Base-by-base conservation (phyloP, 306 rosid genomes). In the Ammopiptanthus mongolicus region DNA sequence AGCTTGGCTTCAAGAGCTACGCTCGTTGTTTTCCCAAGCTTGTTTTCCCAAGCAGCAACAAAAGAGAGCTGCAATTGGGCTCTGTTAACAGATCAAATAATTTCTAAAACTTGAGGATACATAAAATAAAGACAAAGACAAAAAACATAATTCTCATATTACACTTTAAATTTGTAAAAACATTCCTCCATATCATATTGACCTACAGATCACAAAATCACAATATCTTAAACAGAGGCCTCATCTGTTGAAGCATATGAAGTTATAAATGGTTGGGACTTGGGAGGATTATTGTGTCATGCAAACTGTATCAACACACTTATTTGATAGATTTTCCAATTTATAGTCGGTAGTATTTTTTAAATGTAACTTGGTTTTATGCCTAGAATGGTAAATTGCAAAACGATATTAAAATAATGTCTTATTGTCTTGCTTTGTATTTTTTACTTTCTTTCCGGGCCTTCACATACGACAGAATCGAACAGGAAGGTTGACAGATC, bases 31-130 rank as follows among this genome's bases (percentile, higher is more conserved):
- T n/a, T n/a, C n/a, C n/a, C n/a, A n/a, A n/a, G 98, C 97, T 76
- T 88, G 84, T 91, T 96, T 84, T 96, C 99, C 98, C 98, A 96
- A 57, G 99, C 96, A 74, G 60, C 50, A n/a, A 90, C 86, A 66
- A 77, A 41, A 60, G 98, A 89, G 22, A 92, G 82, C 37, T 86
- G 86, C 84, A 85, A 90, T 29, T 90, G 86, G 5, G 98, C 97
- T 84, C 99, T 96, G 88, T 86, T 71, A 62, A 78, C 74, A 69
- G 11, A 79, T 47, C 22, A 68, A 62, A 36, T 1, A 39, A 55
- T 67, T 52, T 47, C 5, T 37, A 5, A 41, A 15, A 22, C 39
- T 22, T 17, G 22, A 55, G 44, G 75, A 75, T 3, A 4, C 48
- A 22, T 3, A 47, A 47, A 13, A 66, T 25, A 42, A 50, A 61